phyloP scores from a whole-genome alignment of 2,329 filamentous ascomycete genomes.

The Ceratocystis cubensis region DNA sequence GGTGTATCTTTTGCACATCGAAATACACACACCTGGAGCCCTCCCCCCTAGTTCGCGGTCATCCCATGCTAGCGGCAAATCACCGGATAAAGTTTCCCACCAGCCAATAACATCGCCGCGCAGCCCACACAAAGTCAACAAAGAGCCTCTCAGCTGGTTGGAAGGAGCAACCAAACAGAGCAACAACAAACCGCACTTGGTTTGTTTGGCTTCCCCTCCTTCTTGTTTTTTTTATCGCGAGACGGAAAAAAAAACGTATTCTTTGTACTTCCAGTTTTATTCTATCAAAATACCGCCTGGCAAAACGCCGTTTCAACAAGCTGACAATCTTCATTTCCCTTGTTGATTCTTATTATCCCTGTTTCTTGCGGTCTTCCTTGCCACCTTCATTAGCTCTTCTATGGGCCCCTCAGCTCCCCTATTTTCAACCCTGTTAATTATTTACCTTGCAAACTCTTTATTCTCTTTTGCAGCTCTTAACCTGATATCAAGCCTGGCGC shows the following conservation, averaged over 20 bases:
- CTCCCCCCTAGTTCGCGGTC: not conserved
- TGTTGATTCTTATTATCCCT: not conserved
- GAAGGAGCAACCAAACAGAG: slow-evolving; percentile 1
- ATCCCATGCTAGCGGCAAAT: not conserved
- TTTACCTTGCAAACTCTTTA: not conserved
- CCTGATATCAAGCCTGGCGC: not conserved
- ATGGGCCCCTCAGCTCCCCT: not conserved
- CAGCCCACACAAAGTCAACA: not conserved
- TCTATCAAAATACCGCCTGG: not conserved
- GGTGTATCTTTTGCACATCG: not conserved
- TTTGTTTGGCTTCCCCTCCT: not conserved
- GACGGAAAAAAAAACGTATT: too few species aligned
- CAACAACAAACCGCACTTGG: not conserved
- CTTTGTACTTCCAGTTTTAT: not conserved
- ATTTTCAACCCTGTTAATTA: not conserved
- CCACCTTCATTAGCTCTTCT: not conserved
- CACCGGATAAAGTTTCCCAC: not conserved
- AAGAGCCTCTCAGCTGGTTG: not conserved
- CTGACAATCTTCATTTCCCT: not conserved
- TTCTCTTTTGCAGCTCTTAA: slow-evolving; percentile 6
- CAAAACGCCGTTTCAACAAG: too few species aligned
- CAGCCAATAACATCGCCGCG: not conserved
- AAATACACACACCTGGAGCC: not conserved
- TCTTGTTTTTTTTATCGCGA: too few species aligned
- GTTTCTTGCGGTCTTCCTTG: not conserved